A percentile compares a stretch with the other conserved stretches of the same genome.
Evolutionary conservation across 352 stramenopile genomes (phyloP).

Genomic region (Phytophthora pseudosyringae): DNA sequence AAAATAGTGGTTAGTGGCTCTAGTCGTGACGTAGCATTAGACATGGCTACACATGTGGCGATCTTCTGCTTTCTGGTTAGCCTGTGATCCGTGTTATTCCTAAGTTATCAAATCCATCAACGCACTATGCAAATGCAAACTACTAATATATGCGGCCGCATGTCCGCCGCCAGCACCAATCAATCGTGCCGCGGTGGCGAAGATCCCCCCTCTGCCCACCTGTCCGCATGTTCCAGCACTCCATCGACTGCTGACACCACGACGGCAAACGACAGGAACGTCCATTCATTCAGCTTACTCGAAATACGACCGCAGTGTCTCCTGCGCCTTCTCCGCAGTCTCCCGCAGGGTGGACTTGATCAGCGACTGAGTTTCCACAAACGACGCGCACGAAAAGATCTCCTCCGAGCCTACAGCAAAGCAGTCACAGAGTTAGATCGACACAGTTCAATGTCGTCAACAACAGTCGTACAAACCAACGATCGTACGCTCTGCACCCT

Average conservation of each 20-base stretch:
- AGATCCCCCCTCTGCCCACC: slow-evolving; percentile 23
- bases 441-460: too few species aligned
- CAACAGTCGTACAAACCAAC: slow-evolving; percentile 5
- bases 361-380: slow-evolving; percentile 46
- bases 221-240: slow-evolving; percentile 20
- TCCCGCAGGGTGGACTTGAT: slow-evolving; percentile 47
- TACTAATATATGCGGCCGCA: slow-evolving; percentile 41
- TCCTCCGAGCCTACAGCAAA: slow-evolving; percentile 30
- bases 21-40: slow-evolving; percentile 7
- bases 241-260: slow-evolving; percentile 15
- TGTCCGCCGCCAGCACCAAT: slow-evolving; percentile 14
- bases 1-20: too few species aligned
- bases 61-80: too few species aligned
- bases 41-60: slow-evolving; percentile 26
- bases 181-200: slow-evolving; percentile 14
- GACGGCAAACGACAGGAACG: slow-evolving; percentile 21
- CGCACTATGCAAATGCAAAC: slow-evolving; percentile 46
- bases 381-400: slow-evolving; percentile 45
- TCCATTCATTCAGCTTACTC: slow-evolving; percentile 30
- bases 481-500: slow-evolving; percentile 46
- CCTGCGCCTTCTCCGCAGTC: slow-evolving; percentile 29
- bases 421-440: slow-evolving; percentile 6
- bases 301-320: slow-evolving; percentile 40
- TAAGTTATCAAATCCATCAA: slow-evolving; percentile 46
- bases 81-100: slow-evolving; percentile 36